Conservation (phyloP, 2,329 filamentous ascomycete genomes). For the Fusarium foetens region DNA sequence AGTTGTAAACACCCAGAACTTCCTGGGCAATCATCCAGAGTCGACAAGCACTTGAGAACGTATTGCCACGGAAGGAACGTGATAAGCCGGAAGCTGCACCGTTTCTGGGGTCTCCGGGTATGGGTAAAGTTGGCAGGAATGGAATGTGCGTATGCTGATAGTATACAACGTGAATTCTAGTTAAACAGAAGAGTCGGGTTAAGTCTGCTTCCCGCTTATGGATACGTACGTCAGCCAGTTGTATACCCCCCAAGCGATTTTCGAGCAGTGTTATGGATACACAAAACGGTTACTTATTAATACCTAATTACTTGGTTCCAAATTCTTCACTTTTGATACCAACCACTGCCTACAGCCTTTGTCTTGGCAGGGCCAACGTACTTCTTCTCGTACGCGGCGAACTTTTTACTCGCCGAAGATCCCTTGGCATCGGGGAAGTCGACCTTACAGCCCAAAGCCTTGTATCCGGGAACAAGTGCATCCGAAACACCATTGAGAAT, state of each 20-base stretch:
- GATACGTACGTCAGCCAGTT: neutral
- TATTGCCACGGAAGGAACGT: neutral
- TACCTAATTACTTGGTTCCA: neutral
- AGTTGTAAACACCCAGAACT: neutral
- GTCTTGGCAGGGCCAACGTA: conserved; percentile 21
- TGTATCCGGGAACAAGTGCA: conserved; percentile 8
- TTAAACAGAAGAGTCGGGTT: neutral
- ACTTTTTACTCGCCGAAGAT: conserved; percentile 5
- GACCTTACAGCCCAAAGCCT: conserved; percentile 19
- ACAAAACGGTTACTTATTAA: neutral
- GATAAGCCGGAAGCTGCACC: neutral
- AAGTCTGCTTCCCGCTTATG: neutral
- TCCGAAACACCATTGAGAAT: conserved; percentile 8
- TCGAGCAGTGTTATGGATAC: too few species aligned
- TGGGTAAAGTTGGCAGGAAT: neutral
- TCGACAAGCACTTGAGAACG: neutral
- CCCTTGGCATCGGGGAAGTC: conserved; percentile 23
- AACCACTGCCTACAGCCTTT: conserved; percentile 11
- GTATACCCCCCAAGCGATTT: neutral
- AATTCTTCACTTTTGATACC: conserved; percentile 3
- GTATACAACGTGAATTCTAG: neutral
- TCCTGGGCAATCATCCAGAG: neutral
- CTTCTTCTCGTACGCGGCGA: conserved; percentile 16
- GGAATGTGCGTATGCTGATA: neutral
- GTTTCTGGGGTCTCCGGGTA: neutral